Base-by-base conservation (phyloP, 805 yeast species). In the Yarrowia porcina region DNA sequence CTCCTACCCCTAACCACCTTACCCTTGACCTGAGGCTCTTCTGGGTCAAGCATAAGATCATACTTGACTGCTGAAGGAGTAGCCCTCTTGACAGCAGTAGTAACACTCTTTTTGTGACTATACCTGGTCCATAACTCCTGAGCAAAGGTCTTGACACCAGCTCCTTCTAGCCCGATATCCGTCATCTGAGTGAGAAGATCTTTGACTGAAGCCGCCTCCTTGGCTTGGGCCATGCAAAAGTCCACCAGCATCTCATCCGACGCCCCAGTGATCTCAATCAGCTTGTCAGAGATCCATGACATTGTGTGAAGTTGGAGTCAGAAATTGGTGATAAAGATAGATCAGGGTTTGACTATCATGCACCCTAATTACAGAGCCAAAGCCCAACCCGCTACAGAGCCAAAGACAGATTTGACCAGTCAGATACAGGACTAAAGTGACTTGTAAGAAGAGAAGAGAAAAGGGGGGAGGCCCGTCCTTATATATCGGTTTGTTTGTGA, bases 181-280 rank as follows among this genome's bases (percentile, higher is more conserved):
- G 32, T 61, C 27, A 71, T 64, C n/a, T 64, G 65, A 6, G 38
- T 4, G 2, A 32, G 50, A 44, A 71, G 62, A 23, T 57, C 56
- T 2, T 20, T 41, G 5, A 63, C 60, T 2, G 67, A 63, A 17
- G 65, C 64, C 15, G 72, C 68, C 9, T 69, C 50, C 35, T 63
- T 44, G 20, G 73, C 74, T 18, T 70, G 57, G 4, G 72, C 71
- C 32, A 66, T 36, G 39, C 72, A 69, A 63, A 63, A 70, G n/a
- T 69, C 72, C 33, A 69, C 71, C 15, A 69, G 56, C 18, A 66
- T 57, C 21, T 69, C 70, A 54, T 71, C 73, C 8, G 64, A 61
- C 8, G 67, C 71, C 0, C 70, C 69, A 41, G 67, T 39, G 17
- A 67, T 33, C 45, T 61, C 65, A 13, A 66, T 36, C 21, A 69